A percentile compares a stretch with the other conserved stretches of the same genome.
Evolutionary conservation across 805 yeast genomes (phyloP).

Genomic region (Cyberlindnera galapagoensis): DNA sequence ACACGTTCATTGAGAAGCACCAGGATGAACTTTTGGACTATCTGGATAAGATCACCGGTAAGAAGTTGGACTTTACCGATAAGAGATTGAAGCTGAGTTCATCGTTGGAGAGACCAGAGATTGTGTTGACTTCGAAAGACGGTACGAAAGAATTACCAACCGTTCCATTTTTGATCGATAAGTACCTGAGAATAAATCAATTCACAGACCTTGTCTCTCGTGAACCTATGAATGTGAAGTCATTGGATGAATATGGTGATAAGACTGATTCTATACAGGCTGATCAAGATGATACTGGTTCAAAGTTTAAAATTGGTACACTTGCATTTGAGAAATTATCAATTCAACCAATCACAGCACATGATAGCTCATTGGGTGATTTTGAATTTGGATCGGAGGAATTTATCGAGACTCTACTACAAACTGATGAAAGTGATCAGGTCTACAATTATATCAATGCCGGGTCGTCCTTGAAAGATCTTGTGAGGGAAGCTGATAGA

Average conservation of each 20-base stretch:
- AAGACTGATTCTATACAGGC: constrained; percentile 3
- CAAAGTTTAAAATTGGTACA: constrained; percentile 24
- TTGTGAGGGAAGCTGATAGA: constrained; percentile 19
- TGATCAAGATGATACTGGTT: constrained; percentile 8
- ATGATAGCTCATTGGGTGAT: constrained; percentile 15
- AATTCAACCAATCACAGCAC: constrained; percentile 1
- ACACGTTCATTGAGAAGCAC: constrained; percentile 55
- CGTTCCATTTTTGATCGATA: constrained; percentile 64
- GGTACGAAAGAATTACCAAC: constrained; percentile 56
- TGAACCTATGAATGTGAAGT: constrained; percentile 5
- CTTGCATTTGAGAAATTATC: constrained; percentile 29
- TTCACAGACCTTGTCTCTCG: constrained; percentile 40
- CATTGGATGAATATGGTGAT: constrained; percentile 18
- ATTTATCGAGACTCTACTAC: constrained; percentile 40
- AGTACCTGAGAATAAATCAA: constrained; percentile 53
- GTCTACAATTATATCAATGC: constrained; percentile 19
- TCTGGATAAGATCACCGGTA: constrained; percentile 63
- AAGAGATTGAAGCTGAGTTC: constrained; percentile 51
- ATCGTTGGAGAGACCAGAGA: constrained; percentile 49
- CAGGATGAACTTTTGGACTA: constrained; percentile 57
- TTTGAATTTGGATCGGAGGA: constrained; percentile 57
- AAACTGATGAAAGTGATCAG: constrained; percentile 19
- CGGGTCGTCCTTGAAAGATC: constrained; percentile 18
- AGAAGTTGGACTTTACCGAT: constrained; percentile 59
- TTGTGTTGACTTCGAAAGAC: constrained; percentile 44